phyloP scores from a whole-genome alignment of 371 early-diverging fungal species.

The Rhizopus delemar region DNA sequence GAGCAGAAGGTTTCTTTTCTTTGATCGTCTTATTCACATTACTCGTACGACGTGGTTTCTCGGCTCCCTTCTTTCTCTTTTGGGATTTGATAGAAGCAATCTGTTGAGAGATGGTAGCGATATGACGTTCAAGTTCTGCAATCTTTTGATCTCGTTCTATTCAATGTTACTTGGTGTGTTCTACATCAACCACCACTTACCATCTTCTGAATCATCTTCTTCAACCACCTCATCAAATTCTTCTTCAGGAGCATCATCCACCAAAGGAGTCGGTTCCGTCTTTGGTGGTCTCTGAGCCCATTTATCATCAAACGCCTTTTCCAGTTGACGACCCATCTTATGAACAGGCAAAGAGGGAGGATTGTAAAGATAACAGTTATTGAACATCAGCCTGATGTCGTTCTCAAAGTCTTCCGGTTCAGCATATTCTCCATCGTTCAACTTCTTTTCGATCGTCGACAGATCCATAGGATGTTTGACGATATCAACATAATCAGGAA shows the following conservation, averaged over 20 bases:
- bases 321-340: slow-evolving; percentile 77
- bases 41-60: slow-evolving; percentile 27
- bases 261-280: slow-evolving; percentile 10
- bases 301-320: slow-evolving; percentile 82
- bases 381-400: slow-evolving; percentile 87
- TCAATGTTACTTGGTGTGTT: not conserved
- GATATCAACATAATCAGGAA: slow-evolving; percentile 92
- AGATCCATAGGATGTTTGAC: slow-evolving; percentile 99
- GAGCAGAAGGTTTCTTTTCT: slow-evolving; percentile 22
- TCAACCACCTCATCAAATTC: slow-evolving; percentile 24
- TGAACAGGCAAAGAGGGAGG: slow-evolving; percentile 87
- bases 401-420: slow-evolving; percentile 76
- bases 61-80: slow-evolving; percentile 58
- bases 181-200: slow-evolving; percentile 27
- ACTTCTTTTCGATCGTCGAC: slow-evolving; percentile 85
- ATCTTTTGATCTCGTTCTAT: slow-evolving; percentile 56
- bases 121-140: slow-evolving; percentile 64
- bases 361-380: slow-evolving; percentile 96
- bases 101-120: slow-evolving; percentile 65
- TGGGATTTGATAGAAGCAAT: slow-evolving; percentile 63
- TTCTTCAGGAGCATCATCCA: slow-evolving; percentile 18
- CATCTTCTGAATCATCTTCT: slow-evolving; percentile 38
- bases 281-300: slow-evolving; percentile 74
- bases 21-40: slow-evolving; percentile 13
- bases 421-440: slow-evolving; percentile 78